Conservation (phyloP, 2,329 filamentous ascomycete genomes). For the Drechmeria coniospora region DNA sequence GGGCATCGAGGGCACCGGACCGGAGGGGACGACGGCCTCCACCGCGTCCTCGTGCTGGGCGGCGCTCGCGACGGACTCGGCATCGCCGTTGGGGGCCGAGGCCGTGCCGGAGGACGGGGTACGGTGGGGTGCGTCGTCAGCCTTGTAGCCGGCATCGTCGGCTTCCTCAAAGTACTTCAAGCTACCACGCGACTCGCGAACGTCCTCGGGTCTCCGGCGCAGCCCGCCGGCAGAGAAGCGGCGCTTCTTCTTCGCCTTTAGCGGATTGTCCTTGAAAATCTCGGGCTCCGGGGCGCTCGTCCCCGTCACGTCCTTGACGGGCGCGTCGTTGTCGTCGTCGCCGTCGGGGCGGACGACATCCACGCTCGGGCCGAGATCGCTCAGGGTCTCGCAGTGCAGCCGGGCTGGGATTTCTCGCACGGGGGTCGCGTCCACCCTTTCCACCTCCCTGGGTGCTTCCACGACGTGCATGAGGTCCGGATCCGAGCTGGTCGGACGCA, state of each 20-base stretch:
- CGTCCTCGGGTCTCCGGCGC: slow-evolving; percentile 55
- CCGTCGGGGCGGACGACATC: slow-evolving; percentile 12
- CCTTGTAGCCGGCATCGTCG: slow-evolving; percentile 63
- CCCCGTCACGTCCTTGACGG: slow-evolving; percentile 40
- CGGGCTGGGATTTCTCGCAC: background rate
- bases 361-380: slow-evolving; percentile 16
- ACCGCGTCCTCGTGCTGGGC: background rate
- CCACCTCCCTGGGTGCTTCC: too few species aligned
- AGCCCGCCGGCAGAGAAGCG: slow-evolving; percentile 82
- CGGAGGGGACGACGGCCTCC: background rate
- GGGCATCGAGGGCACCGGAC: slow-evolving; percentile 16
- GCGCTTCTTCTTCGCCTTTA: slow-evolving; percentile 38
- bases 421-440: too few species aligned
- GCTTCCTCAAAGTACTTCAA: slow-evolving; percentile 87
- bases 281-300: slow-evolving; percentile 51
- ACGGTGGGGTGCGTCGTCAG: slow-evolving; percentile 5
- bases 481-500: slow-evolving; percentile 30
- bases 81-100: background rate
- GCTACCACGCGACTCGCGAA: slow-evolving; percentile 54
- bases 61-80: too few species aligned
- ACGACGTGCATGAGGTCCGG: slow-evolving; percentile 15
- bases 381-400: slow-evolving; percentile 5
- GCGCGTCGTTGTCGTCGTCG: slow-evolving; percentile 21
- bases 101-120: background rate
- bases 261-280: slow-evolving; percentile 27